Conservation (phyloP, 108 stramenopile species). For the Skeletonema potamos region DNA sequence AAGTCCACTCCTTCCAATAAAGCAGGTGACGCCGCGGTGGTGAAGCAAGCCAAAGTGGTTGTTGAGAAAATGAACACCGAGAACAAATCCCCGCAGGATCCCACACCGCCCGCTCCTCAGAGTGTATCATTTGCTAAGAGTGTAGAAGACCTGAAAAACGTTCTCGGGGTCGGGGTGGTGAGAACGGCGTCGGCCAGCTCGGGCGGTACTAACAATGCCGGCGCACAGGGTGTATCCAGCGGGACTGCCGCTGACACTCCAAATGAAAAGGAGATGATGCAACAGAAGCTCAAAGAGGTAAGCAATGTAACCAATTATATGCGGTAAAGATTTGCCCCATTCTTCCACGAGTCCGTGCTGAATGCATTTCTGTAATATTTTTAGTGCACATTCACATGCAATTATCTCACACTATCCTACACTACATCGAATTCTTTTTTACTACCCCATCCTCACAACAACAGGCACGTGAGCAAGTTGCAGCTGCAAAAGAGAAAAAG, state of each 20-base stretch:
- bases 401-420: not conserved
- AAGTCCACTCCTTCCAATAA: not conserved
- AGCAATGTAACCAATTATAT: not conserved
- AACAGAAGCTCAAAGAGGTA: not conserved
- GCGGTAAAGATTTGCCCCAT: not conserved
- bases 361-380: not conserved
- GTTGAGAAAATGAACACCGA: not conserved
- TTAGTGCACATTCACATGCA: not conserved
- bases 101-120: not conserved
- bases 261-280: not conserved
- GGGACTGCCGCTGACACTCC: not conserved
- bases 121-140: not conserved
- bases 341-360: not conserved
- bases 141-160: not conserved
- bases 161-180: not conserved
- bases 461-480: not conserved
- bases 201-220: not conserved
- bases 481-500: not conserved
- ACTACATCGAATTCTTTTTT: not conserved
- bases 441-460: not conserved
- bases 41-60: not conserved
- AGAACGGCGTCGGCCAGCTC: not conserved
- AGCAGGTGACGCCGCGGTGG: not conserved
- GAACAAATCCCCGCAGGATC: not conserved
- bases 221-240: not conserved